Percentiles rank a stretch among this genome's conserved stretches.
Conservation (phyloP, 2,329 filamentous ascomycete genomes). For the Fusarium continuum region DNA sequence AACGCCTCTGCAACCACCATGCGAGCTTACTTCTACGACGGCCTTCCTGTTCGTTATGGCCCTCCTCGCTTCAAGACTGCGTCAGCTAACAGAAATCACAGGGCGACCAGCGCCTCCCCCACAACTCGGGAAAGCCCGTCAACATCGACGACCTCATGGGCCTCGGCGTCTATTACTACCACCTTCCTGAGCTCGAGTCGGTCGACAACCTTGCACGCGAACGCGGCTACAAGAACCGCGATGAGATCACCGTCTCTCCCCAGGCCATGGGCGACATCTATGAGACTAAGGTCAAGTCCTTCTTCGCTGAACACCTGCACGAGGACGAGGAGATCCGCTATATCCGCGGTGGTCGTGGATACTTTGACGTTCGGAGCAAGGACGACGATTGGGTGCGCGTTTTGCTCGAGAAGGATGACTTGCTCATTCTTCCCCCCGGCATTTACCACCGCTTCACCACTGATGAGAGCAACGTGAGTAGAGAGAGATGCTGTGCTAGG, state of each 20-base stretch:
- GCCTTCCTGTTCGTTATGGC: conserved; percentile 58
- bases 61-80: neutral
- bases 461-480: conserved; percentile 83
- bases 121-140: conserved; percentile 83
- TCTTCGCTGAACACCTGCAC: conserved; percentile 95
- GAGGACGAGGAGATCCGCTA: conserved; percentile 99
- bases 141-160: conserved; percentile 70
- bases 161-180: conserved; percentile 83
- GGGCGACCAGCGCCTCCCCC: conserved; percentile 92
- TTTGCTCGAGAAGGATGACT: conserved; percentile 81
- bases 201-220: conserved; percentile 79
- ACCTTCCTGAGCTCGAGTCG: conserved; percentile 68
- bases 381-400: conserved; percentile 92
- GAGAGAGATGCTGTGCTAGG: accelerated
- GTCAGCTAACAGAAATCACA: conserved; percentile 49
- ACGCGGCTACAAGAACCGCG: conserved; percentile 91
- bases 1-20: conserved; percentile 49
- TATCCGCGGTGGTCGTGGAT: conserved; percentile 86
- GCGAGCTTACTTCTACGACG: conserved; percentile 68
- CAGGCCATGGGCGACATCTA: conserved; percentile 85
- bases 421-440: conserved; percentile 92
- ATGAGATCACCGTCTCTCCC: conserved; percentile 90
- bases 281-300: conserved; percentile 91
- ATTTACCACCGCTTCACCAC: conserved; percentile 99
- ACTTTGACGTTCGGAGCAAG: conserved; percentile 88